Percentiles rank a stretch among this genome's conserved stretches.
phyloP scores from a whole-genome alignment of 495 filamentous ascomycete species.

The Pseudoneurospora amorphoporcata region DNA sequence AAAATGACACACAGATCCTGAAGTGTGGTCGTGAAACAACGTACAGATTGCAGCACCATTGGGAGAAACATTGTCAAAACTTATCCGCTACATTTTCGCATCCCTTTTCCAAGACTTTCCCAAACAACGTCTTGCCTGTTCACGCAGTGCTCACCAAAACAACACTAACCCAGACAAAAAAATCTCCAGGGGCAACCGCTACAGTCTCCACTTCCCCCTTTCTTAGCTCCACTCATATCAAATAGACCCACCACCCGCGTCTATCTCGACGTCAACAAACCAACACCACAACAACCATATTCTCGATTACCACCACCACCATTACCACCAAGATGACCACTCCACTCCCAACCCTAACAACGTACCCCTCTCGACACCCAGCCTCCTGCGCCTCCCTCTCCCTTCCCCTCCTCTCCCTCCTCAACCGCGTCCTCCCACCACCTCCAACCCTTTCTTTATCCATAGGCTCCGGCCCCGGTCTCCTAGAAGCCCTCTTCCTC shows the following conservation, averaged over 20 bases:
- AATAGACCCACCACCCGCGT: background rate
- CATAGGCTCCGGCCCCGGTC: slow-evolving; percentile 17
- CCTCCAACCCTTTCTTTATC: slow-evolving; percentile 10
- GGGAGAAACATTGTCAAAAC: background rate
- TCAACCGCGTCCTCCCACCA: slow-evolving; percentile 9
- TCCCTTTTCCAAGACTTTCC: background rate
- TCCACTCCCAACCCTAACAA: slow-evolving; percentile 3
- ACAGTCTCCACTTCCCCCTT: background rate
- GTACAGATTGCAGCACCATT: background rate
- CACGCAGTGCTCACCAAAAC: background rate
- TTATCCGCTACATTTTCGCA: background rate
- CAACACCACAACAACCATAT: no score
- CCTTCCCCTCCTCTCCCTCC: slow-evolving; percentile 10
- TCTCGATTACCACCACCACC: background rate
- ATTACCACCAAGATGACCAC: background rate
- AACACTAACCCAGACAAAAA: background rate
- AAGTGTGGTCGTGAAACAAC: background rate
- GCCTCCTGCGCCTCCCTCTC: slow-evolving; percentile 16
- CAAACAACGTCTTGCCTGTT: background rate
- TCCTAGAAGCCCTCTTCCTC: slow-evolving; percentile 17
- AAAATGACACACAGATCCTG: background rate
- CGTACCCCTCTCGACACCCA: slow-evolving; percentile 7
- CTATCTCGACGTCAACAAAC: no score
- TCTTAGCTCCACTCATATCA: background rate
- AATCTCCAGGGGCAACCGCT: background rate